A percentile compares a stretch with the other conserved stretches of the same genome.
These are phyloP conservation scores for Lactarius indigo DNA, from an alignment of 768 basidiomycete species.

Conservation along the genomic window DNA sequence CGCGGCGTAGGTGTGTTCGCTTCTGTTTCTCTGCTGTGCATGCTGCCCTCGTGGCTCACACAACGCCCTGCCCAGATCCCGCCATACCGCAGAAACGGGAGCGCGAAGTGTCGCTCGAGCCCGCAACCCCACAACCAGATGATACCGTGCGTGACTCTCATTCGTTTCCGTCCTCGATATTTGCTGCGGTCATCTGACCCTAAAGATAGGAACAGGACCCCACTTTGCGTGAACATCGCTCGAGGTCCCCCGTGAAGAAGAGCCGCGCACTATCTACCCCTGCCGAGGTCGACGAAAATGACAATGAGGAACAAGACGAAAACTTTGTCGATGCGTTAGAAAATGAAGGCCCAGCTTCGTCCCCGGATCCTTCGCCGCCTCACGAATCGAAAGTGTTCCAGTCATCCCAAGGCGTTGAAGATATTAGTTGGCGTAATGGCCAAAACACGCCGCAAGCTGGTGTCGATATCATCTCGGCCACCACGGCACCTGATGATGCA, in stretches of 20 bases:
- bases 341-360: slow-evolving; percentile 32
- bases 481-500: slow-evolving; percentile 9
- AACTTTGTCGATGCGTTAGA: slow-evolving; percentile 19
- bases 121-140: slow-evolving; percentile 39
- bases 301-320: slow-evolving; percentile 33
- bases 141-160: slow-evolving; percentile 31
- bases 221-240: slow-evolving; percentile 44
- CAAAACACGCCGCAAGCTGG: slow-evolving; percentile 29
- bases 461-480: slow-evolving; percentile 2
- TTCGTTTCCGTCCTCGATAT: background rate
- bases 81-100: slow-evolving; percentile 54
- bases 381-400: slow-evolving; percentile 75
- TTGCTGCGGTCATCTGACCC: background rate
- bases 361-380: slow-evolving; percentile 50
- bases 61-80: slow-evolving; percentile 46
- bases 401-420: slow-evolving; percentile 76
- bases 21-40: background rate
- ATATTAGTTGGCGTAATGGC: slow-evolving; percentile 64
- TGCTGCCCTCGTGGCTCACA: background rate
- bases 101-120: slow-evolving; percentile 74
- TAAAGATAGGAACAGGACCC: background rate
- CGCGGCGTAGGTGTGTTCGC: slow-evolving; percentile 21
- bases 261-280: slow-evolving; percentile 57
- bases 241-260: slow-evolving; percentile 70
- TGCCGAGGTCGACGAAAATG: slow-evolving; percentile 53